Base-by-base conservation (phyloP, 1,139 yeast species). In the Diutina ranongensis region DNA sequence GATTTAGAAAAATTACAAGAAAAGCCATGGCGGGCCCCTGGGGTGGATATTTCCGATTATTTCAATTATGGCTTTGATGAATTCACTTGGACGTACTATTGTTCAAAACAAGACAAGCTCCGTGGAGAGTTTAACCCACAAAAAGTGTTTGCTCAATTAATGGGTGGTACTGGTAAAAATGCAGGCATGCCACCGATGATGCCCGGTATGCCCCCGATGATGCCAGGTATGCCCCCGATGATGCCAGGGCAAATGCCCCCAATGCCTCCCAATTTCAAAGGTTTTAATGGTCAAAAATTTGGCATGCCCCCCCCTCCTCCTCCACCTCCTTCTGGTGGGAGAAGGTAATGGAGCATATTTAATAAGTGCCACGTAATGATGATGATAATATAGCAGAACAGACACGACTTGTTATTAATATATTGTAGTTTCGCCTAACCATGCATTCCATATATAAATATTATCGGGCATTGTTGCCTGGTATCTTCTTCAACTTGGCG, bases 1-100 rank as follows among this genome's bases (percentile, higher is more conserved):
- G 83, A 86, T 52, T 71, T 89, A 18, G 94, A 85, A 51, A 83
- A 80, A 45, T 67, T 89, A 44, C 88, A 86, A 52, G 94, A 87
- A 52, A 94, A 94, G 64, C 98, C 98, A 2, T 92, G 99, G 99
- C 75, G 98, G 57, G 82, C 85, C 52, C 97, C 97, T 0, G 97
- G 97, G 45, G 95, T 96, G 2, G 97, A 92, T 62, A 68, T 86
- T 40, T 78, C 95, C 2, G 98, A 92, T 62, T 92, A 88, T 61
- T 92, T 92, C 69, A 92, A 92, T 63, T 92, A 82, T 57, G 98
- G 98, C 2, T 92, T 92, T 59, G 95, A 94, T 60, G 99, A 92
- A 64, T 76, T 85, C 52, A 84, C 97, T 15, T 92, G 99, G 99
- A 80, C 85, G 46, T 89, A 94, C 20, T 92, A 92, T 63, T 82